phyloP scores from a whole-genome alignment of 257 asterid genomes.

The Nicotiana otophora region DNA sequence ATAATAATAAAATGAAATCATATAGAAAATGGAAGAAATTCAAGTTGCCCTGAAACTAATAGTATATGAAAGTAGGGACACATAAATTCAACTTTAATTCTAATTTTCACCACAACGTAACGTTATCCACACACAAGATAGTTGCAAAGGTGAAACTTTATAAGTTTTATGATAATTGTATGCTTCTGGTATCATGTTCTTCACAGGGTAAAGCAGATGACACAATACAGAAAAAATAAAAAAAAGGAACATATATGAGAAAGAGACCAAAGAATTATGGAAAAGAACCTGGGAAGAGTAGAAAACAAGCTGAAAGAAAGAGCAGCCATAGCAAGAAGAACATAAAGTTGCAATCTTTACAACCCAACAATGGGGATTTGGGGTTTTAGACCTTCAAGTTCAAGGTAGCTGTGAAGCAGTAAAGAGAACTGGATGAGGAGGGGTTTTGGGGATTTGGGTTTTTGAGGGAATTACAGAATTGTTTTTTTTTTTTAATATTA shows the following conservation, averaged over 20 bases:
- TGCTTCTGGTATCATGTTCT: neutral
- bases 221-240: neutral
- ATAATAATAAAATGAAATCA: no score
- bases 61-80: neutral
- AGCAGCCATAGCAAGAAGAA: slow-evolving; percentile 51
- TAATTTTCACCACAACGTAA: neutral
- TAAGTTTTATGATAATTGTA: neutral
- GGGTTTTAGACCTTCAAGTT: slow-evolving; percentile 10
- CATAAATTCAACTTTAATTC: neutral
- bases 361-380: slow-evolving; percentile 2
- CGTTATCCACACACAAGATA: neutral
- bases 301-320: slow-evolving; percentile 51
- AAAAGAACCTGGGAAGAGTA: slow-evolving; percentile 62
- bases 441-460: slow-evolving; percentile 13
- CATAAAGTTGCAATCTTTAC: slow-evolving; percentile 29
- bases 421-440: slow-evolving; percentile 16
- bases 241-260: neutral
- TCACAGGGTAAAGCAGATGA: neutral
- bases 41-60: neutral
- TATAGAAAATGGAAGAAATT: neutral
- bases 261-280: slow-evolving; percentile 17
- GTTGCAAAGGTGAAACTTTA: slow-evolving; percentile 2
- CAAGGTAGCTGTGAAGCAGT: neutral
- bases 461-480: neutral
- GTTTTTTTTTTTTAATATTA: neutral